Percentiles rank a stretch among this genome's conserved stretches.
These are phyloP conservation scores for Claviceps sp. DNA, from an alignment of 2,329 filamentous ascomycete genomes.

Conservation along the genomic window DNA sequence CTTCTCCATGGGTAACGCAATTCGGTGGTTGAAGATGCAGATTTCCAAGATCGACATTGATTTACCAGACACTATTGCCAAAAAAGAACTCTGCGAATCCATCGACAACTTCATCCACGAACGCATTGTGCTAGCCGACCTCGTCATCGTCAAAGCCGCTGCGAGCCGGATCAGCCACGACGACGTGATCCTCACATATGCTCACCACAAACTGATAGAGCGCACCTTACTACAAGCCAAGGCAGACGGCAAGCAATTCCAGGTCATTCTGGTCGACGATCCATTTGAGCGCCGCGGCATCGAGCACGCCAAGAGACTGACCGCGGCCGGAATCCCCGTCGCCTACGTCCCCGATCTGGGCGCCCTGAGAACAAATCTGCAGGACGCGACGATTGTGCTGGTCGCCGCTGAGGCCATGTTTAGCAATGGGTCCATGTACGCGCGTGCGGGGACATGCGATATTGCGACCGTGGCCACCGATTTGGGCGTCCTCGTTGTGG, in stretches of 20 bases:
- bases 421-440: conserved; percentile 84
- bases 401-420: conserved; percentile 93
- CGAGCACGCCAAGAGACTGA: conserved; percentile 54
- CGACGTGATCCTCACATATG: conserved; percentile 77
- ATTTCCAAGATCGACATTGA: conserved; percentile 86
- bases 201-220: conserved; percentile 75
- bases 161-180: conserved; percentile 62
- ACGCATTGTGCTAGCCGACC: conserved; percentile 74
- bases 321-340: conserved; percentile 56
- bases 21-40: conserved; percentile 84
- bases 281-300: conserved; percentile 39
- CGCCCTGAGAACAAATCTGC: conserved; percentile 61
- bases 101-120: conserved; percentile 89
- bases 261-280: conserved; percentile 73
- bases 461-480: conserved; percentile 73
- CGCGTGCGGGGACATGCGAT: conserved; percentile 72
- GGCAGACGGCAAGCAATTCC: conserved; percentile 57
- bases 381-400: conserved; percentile 56
- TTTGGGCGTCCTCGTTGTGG: conserved; percentile 65
- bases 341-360: conserved; percentile 68
- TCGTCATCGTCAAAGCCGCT: conserved; percentile 69
- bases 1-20: conserved; percentile 93
- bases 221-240: conserved; percentile 65
- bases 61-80: conserved; percentile 67
- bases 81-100: conserved; percentile 59